Percentiles rank a stretch among this genome's conserved stretches.
These are phyloP conservation scores for Tephrocybe sp. DNA, from an alignment of 768 basidiomycete genomes.

Conservation along the genomic window DNA sequence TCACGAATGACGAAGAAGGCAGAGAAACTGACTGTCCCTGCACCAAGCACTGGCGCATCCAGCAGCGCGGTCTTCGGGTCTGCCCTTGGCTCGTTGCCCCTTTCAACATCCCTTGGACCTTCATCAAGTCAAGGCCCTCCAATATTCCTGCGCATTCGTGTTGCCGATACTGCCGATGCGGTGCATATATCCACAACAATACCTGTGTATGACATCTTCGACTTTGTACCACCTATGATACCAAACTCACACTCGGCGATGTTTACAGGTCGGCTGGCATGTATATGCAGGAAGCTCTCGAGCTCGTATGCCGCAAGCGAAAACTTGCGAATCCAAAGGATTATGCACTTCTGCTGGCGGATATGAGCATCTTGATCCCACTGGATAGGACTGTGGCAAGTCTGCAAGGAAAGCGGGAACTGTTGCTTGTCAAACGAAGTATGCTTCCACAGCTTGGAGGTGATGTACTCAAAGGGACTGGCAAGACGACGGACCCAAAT, in stretches of 20 bases:
- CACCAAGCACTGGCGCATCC: slow-evolving; percentile 37
- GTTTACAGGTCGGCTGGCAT: slow-evolving; percentile 76
- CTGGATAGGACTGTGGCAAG: slow-evolving; percentile 96
- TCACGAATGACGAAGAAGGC: slow-evolving; percentile 68
- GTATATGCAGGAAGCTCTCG: slow-evolving; percentile 97
- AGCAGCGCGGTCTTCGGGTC: slow-evolving; percentile 51
- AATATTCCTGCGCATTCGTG: slow-evolving; percentile 79
- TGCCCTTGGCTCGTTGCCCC: slow-evolving; percentile 41
- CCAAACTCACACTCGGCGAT: neutral
- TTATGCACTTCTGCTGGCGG: slow-evolving; percentile 76
- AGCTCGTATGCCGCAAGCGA: slow-evolving; percentile 73
- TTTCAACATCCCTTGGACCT: slow-evolving; percentile 70
- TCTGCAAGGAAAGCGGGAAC: slow-evolving; percentile 82
- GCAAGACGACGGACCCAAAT: slow-evolving; percentile 87
- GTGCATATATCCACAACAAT: slow-evolving; percentile 90
- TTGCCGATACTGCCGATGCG: slow-evolving; percentile 78
- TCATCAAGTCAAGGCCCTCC: slow-evolving; percentile 75
- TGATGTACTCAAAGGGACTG: slow-evolving; percentile 63
- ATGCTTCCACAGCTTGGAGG: slow-evolving; percentile 74
- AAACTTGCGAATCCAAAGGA: slow-evolving; percentile 70
- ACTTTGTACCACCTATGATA: neutral
- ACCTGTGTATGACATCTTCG: slow-evolving; percentile 65
- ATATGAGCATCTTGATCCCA: slow-evolving; percentile 77
- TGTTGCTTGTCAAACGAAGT: slow-evolving; percentile 77
- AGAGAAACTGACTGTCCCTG: slow-evolving; percentile 47